Percentiles rank a stretch among this genome's conserved stretches.
phyloP scores from a whole-genome alignment of 108 stramenopile genomes.

The Heterococcus sp. region DNA sequence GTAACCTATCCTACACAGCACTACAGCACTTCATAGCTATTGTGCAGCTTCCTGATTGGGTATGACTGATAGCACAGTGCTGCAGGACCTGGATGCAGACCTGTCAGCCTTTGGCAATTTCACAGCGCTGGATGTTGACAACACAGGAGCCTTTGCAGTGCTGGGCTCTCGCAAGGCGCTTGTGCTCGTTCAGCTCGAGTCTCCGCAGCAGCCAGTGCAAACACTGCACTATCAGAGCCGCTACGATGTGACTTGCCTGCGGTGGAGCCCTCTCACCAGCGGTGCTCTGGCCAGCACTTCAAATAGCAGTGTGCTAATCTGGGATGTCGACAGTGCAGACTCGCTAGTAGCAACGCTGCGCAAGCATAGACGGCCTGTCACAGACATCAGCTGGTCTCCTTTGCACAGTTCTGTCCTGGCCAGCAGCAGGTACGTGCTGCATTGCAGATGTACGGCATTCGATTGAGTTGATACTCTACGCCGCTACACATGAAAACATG shows the following conservation, averaged over 20 bases:
- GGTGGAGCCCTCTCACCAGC: background rate
- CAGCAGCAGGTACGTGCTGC: background rate
- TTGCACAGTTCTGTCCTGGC: background rate
- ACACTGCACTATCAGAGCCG: background rate
- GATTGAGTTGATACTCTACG: no score
- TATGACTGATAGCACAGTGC: no score
- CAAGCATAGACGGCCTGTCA: background rate
- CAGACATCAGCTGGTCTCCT: slow-evolving; percentile 2
- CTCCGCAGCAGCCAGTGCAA: background rate
- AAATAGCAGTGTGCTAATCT: background rate
- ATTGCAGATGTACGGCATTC: no score
- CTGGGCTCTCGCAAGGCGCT: slow-evolving; percentile 4
- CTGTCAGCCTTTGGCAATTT: background rate
- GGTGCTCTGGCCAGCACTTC: background rate
- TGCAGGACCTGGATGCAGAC: no score
- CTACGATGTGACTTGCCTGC: background rate
- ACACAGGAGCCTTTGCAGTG: background rate
- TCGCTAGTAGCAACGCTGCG: background rate
- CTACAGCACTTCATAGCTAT: no score
- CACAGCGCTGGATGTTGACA: background rate
- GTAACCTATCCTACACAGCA: no score
- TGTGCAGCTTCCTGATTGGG: no score
- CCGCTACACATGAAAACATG: no score
- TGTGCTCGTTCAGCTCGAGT: background rate
- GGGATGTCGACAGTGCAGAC: background rate